Percentiles rank a stretch among this genome's conserved stretches.
Evolutionary conservation across 306 rosid species (phyloP).

Genomic region (Lathyrus aphaca): DNA sequence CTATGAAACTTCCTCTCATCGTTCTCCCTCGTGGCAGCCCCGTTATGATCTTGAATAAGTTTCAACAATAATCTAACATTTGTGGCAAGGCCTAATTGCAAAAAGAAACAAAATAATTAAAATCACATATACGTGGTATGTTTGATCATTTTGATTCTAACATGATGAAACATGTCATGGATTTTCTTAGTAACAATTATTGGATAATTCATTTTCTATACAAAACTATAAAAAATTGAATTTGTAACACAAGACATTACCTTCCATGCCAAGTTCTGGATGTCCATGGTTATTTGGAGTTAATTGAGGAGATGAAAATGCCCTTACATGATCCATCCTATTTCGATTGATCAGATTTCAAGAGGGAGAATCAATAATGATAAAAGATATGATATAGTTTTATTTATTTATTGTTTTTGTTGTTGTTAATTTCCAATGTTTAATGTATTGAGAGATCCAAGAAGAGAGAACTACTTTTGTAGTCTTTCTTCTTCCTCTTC

Average conservation of each 20-base stretch:
- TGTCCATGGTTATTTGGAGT: slow-evolving; percentile 33
- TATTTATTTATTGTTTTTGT: not conserved
- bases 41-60: slow-evolving; percentile 77
- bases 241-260: slow-evolving; percentile 43
- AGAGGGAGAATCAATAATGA: slow-evolving; percentile 29
- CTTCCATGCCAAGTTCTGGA: slow-evolving; percentile 55
- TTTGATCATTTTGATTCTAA: slow-evolving; percentile 21
- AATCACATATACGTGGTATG: not conserved
- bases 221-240: not conserved
- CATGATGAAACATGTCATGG: slow-evolving; percentile 20
- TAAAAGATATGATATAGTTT: slow-evolving; percentile 14
- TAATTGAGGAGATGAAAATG: slow-evolving; percentile 62
- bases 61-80: slow-evolving; percentile 72
- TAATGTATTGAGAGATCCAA: slow-evolving; percentile 44
- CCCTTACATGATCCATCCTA: slow-evolving; percentile 53
- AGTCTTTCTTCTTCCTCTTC: slow-evolving; percentile 44
- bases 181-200: not conserved
- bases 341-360: slow-evolving; percentile 28
- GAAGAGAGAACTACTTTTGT: slow-evolving; percentile 60
- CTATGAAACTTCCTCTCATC: slow-evolving; percentile 66
- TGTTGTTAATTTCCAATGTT: slow-evolving; percentile 20
- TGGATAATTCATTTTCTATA: slow-evolving; percentile 11
- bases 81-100: slow-evolving; percentile 60
- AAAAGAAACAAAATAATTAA: not conserved
- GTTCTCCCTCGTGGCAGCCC: slow-evolving; percentile 54